Percentiles rank a stretch among this genome's conserved stretches.
Evolutionary conservation across 1,284 basidiomycete genomes (phyloP).

Genomic region (Cutaneotrichosporon sp.): DNA sequence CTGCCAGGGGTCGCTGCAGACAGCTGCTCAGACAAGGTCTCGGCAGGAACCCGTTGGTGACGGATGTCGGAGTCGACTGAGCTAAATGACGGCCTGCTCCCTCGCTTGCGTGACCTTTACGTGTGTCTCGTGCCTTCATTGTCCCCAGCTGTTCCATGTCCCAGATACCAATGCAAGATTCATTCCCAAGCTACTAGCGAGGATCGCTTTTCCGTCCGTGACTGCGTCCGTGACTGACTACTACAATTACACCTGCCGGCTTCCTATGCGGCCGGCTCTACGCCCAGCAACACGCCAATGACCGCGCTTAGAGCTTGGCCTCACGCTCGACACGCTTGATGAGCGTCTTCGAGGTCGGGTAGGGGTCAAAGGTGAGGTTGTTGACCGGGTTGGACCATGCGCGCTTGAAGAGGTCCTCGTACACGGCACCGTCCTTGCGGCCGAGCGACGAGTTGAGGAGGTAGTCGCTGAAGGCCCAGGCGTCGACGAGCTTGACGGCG

Average conservation of each 20-base stretch:
- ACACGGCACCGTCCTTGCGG: constrained; percentile 56
- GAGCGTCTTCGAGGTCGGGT: constrained; percentile 19
- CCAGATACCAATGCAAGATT: background rate
- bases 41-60: no score
- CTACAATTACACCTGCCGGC: constrained; percentile 1
- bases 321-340: constrained; percentile 23
- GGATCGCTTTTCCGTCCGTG: background rate
- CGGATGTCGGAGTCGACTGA: no score
- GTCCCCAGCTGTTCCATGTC: no score
- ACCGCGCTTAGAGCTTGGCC: constrained; percentile 20
- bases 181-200: background rate
- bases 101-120: no score
- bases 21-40: no score
- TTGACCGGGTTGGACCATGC: constrained; percentile 28
- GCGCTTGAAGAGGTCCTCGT: constrained; percentile 57
- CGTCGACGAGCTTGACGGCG: constrained; percentile 56
- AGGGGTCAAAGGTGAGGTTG: constrained; percentile 25
- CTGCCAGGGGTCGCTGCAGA: no score
- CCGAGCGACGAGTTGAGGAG: constrained; percentile 62
- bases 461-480: constrained; percentile 60
- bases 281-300: background rate
- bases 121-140: no score
- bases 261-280: background rate
- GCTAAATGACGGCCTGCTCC: no score
- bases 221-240: background rate